These are phyloP conservation scores for Secale cereale DNA, from an alignment of 176 grass and related monocot species.

Conservation along the genomic window DNA sequence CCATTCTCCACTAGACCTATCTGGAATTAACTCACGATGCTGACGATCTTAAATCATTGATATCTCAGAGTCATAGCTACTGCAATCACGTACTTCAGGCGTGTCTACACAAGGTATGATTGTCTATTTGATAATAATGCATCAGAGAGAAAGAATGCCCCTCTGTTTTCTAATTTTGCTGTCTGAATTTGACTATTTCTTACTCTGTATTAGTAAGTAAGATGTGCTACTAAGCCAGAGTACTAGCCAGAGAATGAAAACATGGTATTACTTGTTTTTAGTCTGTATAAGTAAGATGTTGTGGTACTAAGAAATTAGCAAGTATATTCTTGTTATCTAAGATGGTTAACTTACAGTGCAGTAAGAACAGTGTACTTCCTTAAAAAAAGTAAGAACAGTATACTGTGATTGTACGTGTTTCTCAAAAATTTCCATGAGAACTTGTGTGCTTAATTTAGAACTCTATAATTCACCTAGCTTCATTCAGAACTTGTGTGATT, in stretches of 20 bases:
- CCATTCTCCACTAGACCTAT: not conserved
- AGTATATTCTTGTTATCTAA: not conserved
- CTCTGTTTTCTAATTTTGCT: not conserved
- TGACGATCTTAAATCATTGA: slow-evolving; percentile 26
- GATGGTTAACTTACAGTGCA: not conserved
- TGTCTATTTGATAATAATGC: slow-evolving; percentile 19
- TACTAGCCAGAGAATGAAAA: not conserved
- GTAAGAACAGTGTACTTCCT: not conserved
- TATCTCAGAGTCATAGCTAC: slow-evolving; percentile 95
- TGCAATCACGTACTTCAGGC: slow-evolving; percentile 87
- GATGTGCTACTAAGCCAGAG: no score
- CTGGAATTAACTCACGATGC: not conserved
- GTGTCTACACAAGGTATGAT: slow-evolving; percentile 92
- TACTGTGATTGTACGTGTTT: not conserved
- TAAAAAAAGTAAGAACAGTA: not conserved
- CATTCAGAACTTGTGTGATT: not conserved
- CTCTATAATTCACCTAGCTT: not conserved
- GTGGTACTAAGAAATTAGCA: not conserved
- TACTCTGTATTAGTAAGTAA: no score
- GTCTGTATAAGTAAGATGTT: not conserved
- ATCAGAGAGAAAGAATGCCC: not conserved
- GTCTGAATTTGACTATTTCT: not conserved
- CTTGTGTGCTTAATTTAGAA: not conserved
- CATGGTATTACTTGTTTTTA: not conserved
- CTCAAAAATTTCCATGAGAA: not conserved